A percentile compares a stretch with the other conserved stretches of the same genome.
phyloP scores from a whole-genome alignment of 1,139 yeast genomes.

The Sugiyamaella xylanicola region DNA sequence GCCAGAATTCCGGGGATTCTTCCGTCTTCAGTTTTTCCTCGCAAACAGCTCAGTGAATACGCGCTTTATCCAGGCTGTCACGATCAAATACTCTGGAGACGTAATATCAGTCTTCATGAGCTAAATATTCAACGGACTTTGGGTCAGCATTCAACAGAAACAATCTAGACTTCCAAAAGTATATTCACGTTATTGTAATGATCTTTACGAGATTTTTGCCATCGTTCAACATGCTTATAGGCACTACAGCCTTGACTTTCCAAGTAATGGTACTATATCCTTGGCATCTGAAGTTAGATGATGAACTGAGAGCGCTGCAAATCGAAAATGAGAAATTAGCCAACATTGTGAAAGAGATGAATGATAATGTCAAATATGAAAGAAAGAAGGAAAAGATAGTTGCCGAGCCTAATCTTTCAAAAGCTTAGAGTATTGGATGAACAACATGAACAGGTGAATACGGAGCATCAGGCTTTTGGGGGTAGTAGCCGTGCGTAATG shows the following conservation, averaged over 20 bases:
- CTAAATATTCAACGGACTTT: neutral
- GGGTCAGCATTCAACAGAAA: neutral
- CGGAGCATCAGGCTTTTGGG: too few relatives aligned
- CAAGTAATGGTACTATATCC: constrained; percentile 26
- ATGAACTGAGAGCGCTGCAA: constrained; percentile 24
- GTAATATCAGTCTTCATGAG: too few relatives aligned
- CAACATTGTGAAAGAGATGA: constrained; percentile 21
- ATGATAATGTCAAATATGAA: constrained; percentile 1
- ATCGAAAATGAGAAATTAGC: constrained; percentile 27
- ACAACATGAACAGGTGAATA: too few relatives aligned
- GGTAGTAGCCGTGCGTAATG: neutral
- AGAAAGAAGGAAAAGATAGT: neutral
- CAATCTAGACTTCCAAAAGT: too few relatives aligned
- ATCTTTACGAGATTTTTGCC: constrained; percentile 24
- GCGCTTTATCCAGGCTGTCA: too few relatives aligned
- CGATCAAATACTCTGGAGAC: too few relatives aligned
- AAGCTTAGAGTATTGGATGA: too few relatives aligned
- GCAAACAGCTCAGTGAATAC: too few relatives aligned
- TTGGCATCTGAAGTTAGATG: constrained; percentile 27
- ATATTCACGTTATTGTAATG: too few relatives aligned
- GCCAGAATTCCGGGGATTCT: too few relatives aligned
- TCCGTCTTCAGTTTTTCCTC: too few relatives aligned
- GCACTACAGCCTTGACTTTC: constrained; percentile 26
- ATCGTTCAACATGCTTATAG: constrained; percentile 26
- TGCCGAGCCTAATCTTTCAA: neutral